Evolutionary conservation across 257 asterid genomes (phyloP).

Genomic region (Solanum microdontum): DNA sequence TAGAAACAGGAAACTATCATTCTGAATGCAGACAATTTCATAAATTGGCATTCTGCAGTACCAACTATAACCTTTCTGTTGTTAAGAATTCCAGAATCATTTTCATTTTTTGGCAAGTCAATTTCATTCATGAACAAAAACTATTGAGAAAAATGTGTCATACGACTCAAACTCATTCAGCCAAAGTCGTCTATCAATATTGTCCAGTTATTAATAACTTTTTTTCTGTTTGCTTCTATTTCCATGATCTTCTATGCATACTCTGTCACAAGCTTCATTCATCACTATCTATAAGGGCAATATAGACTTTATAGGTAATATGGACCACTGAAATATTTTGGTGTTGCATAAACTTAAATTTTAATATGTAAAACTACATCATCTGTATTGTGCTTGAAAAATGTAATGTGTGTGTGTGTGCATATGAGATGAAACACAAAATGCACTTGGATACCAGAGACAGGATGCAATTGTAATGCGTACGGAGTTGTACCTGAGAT

Average conservation of each 20-base stretch:
- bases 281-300: not conserved
- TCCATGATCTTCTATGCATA: not conserved
- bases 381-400: not conserved
- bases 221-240: not conserved
- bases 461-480: not conserved
- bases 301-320: not conserved
- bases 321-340: not conserved
- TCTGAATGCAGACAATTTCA: not conserved
- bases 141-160: not conserved
- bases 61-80: not conserved
- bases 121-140: not conserved
- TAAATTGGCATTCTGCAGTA: not conserved
- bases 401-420: not conserved
- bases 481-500: not conserved
- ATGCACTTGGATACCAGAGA: not conserved
- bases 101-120: not conserved
- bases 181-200: not conserved
- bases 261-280: not conserved
- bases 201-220: not conserved
- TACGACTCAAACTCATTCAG: not conserved
- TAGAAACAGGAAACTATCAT: not conserved
- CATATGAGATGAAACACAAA: not conserved
- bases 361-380: not conserved
- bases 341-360: too few species aligned
- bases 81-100: not conserved